A percentile compares a stretch with the other conserved stretches of the same genome.
Conservation (phyloP, 768 basidiomycete genomes). For the Kockovaella imperatae region DNA sequence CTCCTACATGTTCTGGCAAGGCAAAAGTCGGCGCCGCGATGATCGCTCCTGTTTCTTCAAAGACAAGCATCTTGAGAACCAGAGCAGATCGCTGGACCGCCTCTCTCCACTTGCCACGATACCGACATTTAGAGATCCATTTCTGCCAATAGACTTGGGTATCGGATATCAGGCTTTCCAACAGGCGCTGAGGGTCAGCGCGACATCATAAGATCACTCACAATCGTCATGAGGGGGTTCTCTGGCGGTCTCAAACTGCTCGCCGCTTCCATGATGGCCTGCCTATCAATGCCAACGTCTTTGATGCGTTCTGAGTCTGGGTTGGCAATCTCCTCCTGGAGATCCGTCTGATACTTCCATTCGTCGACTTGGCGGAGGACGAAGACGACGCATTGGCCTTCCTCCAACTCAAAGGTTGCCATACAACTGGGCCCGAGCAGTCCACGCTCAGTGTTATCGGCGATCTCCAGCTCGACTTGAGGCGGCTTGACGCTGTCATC, state of each 20-base stretch:
- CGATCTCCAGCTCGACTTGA: constrained; percentile 52
- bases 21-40: constrained; percentile 94
- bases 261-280: constrained; percentile 50
- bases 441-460: constrained; percentile 57
- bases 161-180: constrained; percentile 46
- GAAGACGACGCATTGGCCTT: constrained; percentile 88
- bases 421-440: constrained; percentile 64
- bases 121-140: constrained; percentile 84
- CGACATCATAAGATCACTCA: constrained; percentile 19
- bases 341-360: constrained; percentile 23
- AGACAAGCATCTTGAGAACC: constrained; percentile 87
- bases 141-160: constrained; percentile 78
- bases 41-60: constrained; percentile 84
- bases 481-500: constrained; percentile 52
- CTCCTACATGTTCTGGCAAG: constrained; percentile 84
- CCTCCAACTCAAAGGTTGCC: constrained; percentile 57
- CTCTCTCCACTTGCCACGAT: constrained; percentile 91
- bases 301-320: constrained; percentile 48
- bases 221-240: constrained; percentile 68
- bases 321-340: constrained; percentile 40
- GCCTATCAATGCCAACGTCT: constrained; percentile 49
- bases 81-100: constrained; percentile 84
- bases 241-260: constrained; percentile 52
- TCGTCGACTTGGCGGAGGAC: constrained; percentile 65
- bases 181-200: too few species aligned